Base-by-base conservation (phyloP, 805 yeast genomes). In the Starmerella bacillaris region DNA sequence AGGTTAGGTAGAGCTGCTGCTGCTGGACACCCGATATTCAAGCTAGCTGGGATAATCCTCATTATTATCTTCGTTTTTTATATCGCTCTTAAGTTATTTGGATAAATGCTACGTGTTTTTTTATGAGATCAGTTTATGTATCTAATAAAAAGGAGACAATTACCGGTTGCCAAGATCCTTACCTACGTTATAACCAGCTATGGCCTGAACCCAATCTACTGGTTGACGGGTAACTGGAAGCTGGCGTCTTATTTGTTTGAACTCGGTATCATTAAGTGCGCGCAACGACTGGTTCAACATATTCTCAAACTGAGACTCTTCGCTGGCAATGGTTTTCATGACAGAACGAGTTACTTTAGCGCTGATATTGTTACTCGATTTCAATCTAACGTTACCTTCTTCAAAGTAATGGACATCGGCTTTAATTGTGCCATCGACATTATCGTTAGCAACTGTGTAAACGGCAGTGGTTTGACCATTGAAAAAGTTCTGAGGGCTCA, bases 161-260 rank as follows among this genome's bases (percentile, higher is more conserved):
- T 22, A n/a, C 9, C n/a, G 26, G 26, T 11, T 22, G 26, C 26
- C 47, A 15, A 48, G 42, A 37, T 48, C 52, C 32, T 42, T 41
- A 14, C 96, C 96, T 30, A 86, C 61, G 50, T 80, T 70, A 58
- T 84, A 84, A 52, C 74, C 78, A 14, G 92, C 92, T 47, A 82
- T 79, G 8, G 94, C 80, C 51, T 71, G 78, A 21, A 93, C 94
- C 98, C 98, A 86, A 54, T 80, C 79, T 49, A 86, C 76, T 54
- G 78, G 83, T 14, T 93, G 69, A 52, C 94, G 68, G 16, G 93
- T 86, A 16, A 86, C 74, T 5, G 98, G 98, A 43, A 86, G 63
- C 54, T 80, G 80, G 56, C 98, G 74, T 59, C 98, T 70, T 47
- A 86, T 65, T 40, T 68, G 67, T 58, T 86, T 89, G 61, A 89